Evolutionary conservation across 2,329 filamentous ascomycete genomes (phyloP), one percentile per base, ranked within the genome.

Genomic region (Calonectria henricotiae): DNA sequence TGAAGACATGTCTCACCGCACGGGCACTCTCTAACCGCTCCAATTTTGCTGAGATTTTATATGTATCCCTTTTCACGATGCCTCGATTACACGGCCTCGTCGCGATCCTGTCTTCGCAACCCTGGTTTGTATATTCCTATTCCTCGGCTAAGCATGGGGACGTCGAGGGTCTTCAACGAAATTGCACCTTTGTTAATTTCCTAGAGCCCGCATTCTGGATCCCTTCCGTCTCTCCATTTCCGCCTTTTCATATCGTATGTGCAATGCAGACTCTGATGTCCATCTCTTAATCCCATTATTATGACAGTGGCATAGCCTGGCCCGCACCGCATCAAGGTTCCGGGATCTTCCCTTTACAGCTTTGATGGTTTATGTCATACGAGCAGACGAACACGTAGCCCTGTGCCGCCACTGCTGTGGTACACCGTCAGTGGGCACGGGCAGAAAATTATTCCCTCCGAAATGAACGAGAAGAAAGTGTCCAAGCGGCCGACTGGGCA

Each of bases 1-100:
- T 39, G 58, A 62, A 66, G 66, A 71, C 70, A 69, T 78, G 76
- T 76, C 73, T 76, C 69, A 62, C 43, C 67, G 67, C 74, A 66
- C 66, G 44, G 58, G 49, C 65, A 55, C 35, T 62, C 35, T 60
- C 17, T 62, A 60, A 64, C 71, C 75, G 66, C 63, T 71, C 67
- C 70, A 73, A 68, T 66, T 58, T 66, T 60, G 32, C 43, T 65
- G 43, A 67, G 35, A 61, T 46, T 30, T 35, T 67, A 43, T 44
- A 63, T 68, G 63, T 68, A 27, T 47, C 55, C 43, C 30, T 63
- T 37, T 64, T 67, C 41, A 47, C 46, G 46, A 68, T 62, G 47
- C 49, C 13, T 67, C 64, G 35, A 46, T 60, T 23, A 17, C 39
- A 54, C 47, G 47, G 39, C 39, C 37, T 41, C n/a, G 7, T 20